These are phyloP conservation scores for Sugiyamaella valdiviana DNA, from an alignment of 805 yeast genomes.

Conservation along the genomic window DNA sequence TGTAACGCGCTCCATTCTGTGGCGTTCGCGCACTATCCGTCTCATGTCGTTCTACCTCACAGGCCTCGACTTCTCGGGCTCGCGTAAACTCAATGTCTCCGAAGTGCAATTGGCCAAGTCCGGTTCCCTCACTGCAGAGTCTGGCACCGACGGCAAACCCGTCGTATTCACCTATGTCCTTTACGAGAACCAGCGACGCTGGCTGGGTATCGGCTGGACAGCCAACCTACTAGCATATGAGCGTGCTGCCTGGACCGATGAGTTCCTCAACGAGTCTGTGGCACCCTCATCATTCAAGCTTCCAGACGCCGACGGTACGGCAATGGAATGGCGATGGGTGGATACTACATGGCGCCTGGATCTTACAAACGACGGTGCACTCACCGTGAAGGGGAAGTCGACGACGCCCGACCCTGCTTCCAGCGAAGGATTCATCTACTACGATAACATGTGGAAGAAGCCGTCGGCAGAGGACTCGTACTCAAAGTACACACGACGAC, in stretches of 20 bases:
- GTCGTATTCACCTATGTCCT: slow-evolving; percentile 86
- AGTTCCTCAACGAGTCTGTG: slow-evolving; percentile 78
- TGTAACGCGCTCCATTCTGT: slow-evolving; percentile 73
- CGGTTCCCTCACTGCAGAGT: slow-evolving; percentile 21
- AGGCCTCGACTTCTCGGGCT: slow-evolving; percentile 64
- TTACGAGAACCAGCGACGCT: slow-evolving; percentile 90
- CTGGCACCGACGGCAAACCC: slow-evolving; percentile 36
- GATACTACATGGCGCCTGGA: slow-evolving; percentile 90
- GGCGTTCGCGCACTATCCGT: slow-evolving; percentile 75
- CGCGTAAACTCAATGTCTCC: slow-evolving; percentile 37
- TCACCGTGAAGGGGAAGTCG: slow-evolving; percentile 50
- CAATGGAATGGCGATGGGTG: slow-evolving; percentile 90
- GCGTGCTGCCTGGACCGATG: slow-evolving; percentile 96
- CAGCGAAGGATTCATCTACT: slow-evolving; percentile 83
- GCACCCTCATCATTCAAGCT: slow-evolving; percentile 71
- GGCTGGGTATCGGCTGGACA: slow-evolving; percentile 99
- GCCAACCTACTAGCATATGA: slow-evolving; percentile 85
- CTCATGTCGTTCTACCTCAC: slow-evolving; percentile 72
- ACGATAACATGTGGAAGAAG: slow-evolving; percentile 89
- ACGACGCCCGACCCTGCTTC: slow-evolving; percentile 50
- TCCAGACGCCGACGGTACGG: slow-evolving; percentile 64
- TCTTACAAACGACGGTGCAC: slow-evolving; percentile 79
- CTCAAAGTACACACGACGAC: slow-evolving; percentile 84
- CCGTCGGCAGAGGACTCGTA: slow-evolving; percentile 84
- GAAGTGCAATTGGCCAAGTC: slow-evolving; percentile 24